Conservation (phyloP, 768 basidiomycete genomes). For the Megacollybia marginata region DNA sequence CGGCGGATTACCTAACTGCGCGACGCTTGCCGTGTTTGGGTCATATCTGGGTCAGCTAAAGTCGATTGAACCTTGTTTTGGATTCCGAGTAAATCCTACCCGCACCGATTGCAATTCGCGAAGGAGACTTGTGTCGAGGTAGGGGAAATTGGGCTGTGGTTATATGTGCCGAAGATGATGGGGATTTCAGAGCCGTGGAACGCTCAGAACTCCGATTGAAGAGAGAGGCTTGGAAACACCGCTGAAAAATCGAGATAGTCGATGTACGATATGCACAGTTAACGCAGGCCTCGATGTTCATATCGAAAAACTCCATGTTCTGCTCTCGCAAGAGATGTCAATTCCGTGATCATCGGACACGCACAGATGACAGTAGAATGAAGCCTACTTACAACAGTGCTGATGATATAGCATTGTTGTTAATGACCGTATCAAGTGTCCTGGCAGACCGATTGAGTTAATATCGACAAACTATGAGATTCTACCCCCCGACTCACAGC, state of each 20-base stretch:
- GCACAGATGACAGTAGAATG: constrained; percentile 21
- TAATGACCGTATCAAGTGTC: constrained; percentile 25
- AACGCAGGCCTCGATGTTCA: constrained; percentile 18
- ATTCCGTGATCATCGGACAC: constrained; percentile 22
- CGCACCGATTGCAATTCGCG: constrained; percentile 28
- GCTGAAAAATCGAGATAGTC: constrained; percentile 9
- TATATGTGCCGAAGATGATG: constrained; percentile 30
- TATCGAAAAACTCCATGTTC: constrained; percentile 23
- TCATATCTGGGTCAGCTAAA: too few relatives aligned
- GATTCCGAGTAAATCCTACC: constrained; percentile 34
- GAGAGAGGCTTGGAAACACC: constrained; percentile 29
- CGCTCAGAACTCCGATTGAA: too few relatives aligned
- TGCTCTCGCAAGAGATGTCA: constrained; percentile 20
- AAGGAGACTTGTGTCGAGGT: constrained; percentile 18
- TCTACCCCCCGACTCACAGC: constrained; percentile 22
- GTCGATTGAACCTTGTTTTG: constrained; percentile 18
- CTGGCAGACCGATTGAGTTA: constrained; percentile 3
- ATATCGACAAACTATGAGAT: constrained; percentile 1
- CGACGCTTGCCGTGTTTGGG: constrained; percentile 9
- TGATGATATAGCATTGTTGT: constrained; percentile 16
- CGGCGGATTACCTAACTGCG: constrained; percentile 14
- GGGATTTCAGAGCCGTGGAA: constrained; percentile 34
- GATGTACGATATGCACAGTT: not conserved
- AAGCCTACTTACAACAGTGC: constrained; percentile 24
- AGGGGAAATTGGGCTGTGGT: constrained; percentile 15